Evolutionary conservation across 164 flowering plant genomes (phyloP).

Genomic region (Aristolochia fimbriata): DNA sequence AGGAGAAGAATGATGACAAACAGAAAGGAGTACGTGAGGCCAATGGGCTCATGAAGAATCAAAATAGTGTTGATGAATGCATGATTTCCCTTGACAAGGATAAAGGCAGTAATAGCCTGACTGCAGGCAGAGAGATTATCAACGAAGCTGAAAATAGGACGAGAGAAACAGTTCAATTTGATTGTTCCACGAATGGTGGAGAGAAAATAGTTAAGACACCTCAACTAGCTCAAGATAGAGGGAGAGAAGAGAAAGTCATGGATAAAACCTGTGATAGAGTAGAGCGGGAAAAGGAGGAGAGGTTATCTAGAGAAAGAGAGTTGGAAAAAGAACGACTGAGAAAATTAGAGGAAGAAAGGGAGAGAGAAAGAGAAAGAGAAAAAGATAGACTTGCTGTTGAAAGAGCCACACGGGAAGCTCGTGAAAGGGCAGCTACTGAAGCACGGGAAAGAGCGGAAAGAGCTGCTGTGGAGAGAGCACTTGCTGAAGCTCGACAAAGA

Average conservation of each 20-base stretch:
- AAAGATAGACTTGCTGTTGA: slow-evolving; percentile 52
- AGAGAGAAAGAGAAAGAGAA: slow-evolving; percentile 32
- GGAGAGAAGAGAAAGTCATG: slow-evolving; percentile 13
- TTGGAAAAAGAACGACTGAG: slow-evolving; percentile 25
- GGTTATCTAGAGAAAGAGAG: slow-evolving; percentile 23
- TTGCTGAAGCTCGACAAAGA: slow-evolving; percentile 51
- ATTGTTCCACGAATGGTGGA: no score
- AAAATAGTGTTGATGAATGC: no score
- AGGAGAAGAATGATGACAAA: no score
- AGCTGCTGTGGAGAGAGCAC: slow-evolving; percentile 59
- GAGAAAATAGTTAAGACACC: no score
- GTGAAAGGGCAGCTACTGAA: slow-evolving; percentile 70
- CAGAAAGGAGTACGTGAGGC: no score
- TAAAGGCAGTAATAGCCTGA: no score
- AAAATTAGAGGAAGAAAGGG: slow-evolving; percentile 30
- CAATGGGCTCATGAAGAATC: no score
- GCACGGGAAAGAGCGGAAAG: slow-evolving; percentile 70
- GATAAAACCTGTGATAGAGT: slow-evolving; percentile 25
- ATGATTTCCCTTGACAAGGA: no score
- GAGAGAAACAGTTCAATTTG: no score
- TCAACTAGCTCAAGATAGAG: slow-evolving; percentile 19
- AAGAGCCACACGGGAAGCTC: slow-evolving; percentile 75
- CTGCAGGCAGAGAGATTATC: no score
- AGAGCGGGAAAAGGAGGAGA: slow-evolving; percentile 28
- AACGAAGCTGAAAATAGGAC: no score